Evolutionary conservation across 768 basidiomycete species (phyloP).

Genomic region (Lanmaoa rubissima): DNA sequence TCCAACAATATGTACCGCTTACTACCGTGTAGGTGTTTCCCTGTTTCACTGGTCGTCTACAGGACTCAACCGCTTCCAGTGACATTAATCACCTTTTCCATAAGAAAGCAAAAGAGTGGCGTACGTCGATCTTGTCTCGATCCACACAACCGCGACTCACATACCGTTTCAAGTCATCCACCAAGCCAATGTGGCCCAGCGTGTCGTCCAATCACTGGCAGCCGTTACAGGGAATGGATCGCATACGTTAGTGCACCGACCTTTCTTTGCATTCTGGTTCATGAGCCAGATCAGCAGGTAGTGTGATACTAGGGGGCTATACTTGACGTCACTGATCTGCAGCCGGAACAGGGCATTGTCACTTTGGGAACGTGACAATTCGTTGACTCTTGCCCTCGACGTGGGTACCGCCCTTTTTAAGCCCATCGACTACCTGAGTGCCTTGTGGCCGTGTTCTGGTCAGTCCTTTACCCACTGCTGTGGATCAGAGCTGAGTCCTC

Average conservation of each 20-base stretch:
- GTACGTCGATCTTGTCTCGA: constrained; percentile 40
- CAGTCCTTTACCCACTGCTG: constrained; percentile 15
- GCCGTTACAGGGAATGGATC: constrained; percentile 52
- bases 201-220: constrained; percentile 57
- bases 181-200: constrained; percentile 57
- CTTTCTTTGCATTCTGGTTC: constrained; percentile 75
- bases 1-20: constrained; percentile 60
- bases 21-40: constrained; percentile 47
- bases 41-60: neutral
- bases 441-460: constrained; percentile 67
- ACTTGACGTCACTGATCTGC: constrained; percentile 13
- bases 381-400: constrained; percentile 57
- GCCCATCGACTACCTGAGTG: constrained; percentile 59
- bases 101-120: constrained; percentile 64
- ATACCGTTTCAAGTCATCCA: constrained; percentile 47
- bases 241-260: constrained; percentile 52
- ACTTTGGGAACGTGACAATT: constrained; percentile 61
- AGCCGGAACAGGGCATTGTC: constrained; percentile 43
- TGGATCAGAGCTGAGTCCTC: constrained; percentile 4
- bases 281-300: constrained; percentile 67
- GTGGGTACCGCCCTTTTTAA: constrained; percentile 59
- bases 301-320: constrained; percentile 8
- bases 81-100: constrained; percentile 47
- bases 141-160: constrained; percentile 3
- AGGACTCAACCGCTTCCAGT: constrained; percentile 26